Evolutionary conservation across 2,329 filamentous ascomycete species (phyloP), one percentile per base, ranked within the genome.

Genomic region (Fusarium haematococcum): DNA sequence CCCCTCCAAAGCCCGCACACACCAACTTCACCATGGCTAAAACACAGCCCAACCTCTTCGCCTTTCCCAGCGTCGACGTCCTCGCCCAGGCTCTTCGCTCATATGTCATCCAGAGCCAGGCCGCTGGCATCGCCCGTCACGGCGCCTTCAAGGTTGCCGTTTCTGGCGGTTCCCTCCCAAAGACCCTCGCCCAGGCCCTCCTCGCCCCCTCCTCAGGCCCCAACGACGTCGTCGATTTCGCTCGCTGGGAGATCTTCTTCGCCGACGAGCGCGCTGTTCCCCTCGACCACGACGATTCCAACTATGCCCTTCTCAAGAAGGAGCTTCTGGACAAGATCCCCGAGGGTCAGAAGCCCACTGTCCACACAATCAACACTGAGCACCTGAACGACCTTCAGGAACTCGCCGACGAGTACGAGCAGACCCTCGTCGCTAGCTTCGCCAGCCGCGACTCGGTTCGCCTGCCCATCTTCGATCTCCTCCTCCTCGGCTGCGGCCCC

Each of bases 181-280:
- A 95, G 80, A 94, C 92, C 16, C 92, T 99, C 48, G 95, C 95
- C 54, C 91, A 94, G 82, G 95, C 95, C 11, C 91, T 98, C 13
- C 90, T 98, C 30, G 81, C 90, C 77, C 85, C 80, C 75, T 84
- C 85, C 33, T 80, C 83, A 25, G 86, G 84, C 11, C 80, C 84
- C 48, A 82, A 92, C 66, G 94, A 95, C 80, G 88, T 86, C 5
- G 85, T 95, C 76, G 88, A 93, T 79, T 98, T 97, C 84, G 87
- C 89, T 81, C 95, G 94, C 83, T 99, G 97, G 97, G 94, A 98
- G 80, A 94, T 99, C 81, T 99, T 98, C 89, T 98, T 98, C 84
- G 96, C 96, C 81, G 97, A 99, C 82, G 97, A 99, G 88, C 94
- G 97, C 80, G 94, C 94, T 78, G 97, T 98, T 63, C 94, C 97